These are phyloP conservation scores for Ganoderma multipileum DNA, from an alignment of 1,284 basidiomycete species.

Conservation along the genomic window DNA sequence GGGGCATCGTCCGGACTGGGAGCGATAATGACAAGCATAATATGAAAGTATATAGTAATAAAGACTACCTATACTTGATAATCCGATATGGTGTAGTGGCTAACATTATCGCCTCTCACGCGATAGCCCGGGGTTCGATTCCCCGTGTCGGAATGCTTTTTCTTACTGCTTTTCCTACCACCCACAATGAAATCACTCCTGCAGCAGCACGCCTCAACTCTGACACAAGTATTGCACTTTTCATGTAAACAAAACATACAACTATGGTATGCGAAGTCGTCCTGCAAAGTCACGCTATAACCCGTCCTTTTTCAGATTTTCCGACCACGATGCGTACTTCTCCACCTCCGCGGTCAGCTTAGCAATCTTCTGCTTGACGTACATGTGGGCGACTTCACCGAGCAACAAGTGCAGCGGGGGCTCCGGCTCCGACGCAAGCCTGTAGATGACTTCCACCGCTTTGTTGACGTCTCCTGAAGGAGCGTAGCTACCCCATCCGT, in stretches of 20 bases:
- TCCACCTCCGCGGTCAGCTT: conserved; percentile 11
- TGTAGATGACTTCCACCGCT: conserved; percentile 19
- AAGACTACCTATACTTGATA: background rate
- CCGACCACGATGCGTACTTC: conserved; percentile 27
- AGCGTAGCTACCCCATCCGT: background rate
- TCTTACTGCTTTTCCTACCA: no score
- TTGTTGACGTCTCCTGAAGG: conserved; percentile 15
- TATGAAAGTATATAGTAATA: background rate
- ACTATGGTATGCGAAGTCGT: no score
- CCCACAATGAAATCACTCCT: background rate
- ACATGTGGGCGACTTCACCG: conserved; percentile 13
- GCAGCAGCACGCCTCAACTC: background rate
- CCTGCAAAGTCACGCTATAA: background rate
- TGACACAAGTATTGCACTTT: no score
- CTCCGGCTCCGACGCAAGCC: conserved; percentile 8
- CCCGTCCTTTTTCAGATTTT: conserved; percentile 12
- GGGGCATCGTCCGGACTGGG: no score
- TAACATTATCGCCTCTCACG: conserved; percentile 33
- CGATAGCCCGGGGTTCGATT: conserved; percentile 31
- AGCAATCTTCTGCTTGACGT: conserved; percentile 3
- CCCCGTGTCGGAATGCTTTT: conserved; percentile 26
- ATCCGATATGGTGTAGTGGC: conserved; percentile 32
- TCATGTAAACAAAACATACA: no score
- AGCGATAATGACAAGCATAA: no score
- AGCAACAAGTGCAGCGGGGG: conserved; percentile 26